Evolutionary conservation across 202 grass and related monocot species (phyloP).

Genomic region (Musa balbisiana): DNA sequence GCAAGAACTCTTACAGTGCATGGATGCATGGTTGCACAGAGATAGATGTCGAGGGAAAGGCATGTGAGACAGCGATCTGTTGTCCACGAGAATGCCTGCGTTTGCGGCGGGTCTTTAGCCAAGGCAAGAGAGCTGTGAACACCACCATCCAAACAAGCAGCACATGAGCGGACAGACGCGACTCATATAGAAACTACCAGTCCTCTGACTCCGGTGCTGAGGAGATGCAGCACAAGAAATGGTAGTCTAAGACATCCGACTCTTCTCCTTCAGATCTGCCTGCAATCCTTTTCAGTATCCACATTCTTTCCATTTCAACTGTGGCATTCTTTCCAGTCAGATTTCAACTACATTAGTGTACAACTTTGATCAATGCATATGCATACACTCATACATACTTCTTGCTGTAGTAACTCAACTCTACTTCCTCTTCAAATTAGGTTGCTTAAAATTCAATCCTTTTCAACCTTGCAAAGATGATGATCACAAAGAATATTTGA

Average conservation of each 20-base stretch:
- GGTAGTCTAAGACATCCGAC: background rate
- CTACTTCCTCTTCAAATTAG: no score
- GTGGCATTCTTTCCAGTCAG: background rate
- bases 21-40: background rate
- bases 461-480: no score
- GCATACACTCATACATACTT: background rate
- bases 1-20: no score
- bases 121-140: background rate
- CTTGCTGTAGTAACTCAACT: background rate
- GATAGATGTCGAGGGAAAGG: background rate
- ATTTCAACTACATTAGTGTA: background rate
- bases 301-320: no score
- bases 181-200: background rate
- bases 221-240: background rate
- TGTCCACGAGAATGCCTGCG: background rate
- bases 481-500: no score
- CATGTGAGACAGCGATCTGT: background rate
- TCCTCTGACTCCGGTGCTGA: background rate
- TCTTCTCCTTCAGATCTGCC: no score
- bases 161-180: background rate
- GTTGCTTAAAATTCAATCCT: no score
- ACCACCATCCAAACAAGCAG: background rate
- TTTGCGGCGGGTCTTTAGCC: constrained; percentile 18
- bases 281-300: no score
- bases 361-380: background rate